A percentile compares a stretch with the other conserved stretches of the same genome.
phyloP scores from a whole-genome alignment of 139 green algal genomes.

The Tetratostichococcus sp. region DNA sequence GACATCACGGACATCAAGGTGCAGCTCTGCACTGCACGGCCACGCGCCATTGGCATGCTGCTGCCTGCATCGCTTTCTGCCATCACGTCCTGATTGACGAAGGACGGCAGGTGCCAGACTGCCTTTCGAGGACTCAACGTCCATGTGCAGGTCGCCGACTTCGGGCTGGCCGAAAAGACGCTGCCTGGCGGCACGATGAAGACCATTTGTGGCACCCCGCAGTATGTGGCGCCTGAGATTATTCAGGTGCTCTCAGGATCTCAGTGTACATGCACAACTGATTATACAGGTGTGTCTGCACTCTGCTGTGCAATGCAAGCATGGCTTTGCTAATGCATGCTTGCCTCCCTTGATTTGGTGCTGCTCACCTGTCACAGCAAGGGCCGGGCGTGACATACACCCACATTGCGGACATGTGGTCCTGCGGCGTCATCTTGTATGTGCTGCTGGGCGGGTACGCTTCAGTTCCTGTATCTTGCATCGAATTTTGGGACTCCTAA shows the following conservation, averaged over 20 bases:
- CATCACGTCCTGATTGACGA: no score
- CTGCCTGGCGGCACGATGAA: conserved; percentile 43
- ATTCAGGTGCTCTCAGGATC: conserved; percentile 38
- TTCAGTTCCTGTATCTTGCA: no score
- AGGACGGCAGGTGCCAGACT: no score
- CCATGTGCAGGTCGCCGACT: conserved; percentile 72
- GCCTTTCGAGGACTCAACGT: no score
- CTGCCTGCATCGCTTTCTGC: no score
- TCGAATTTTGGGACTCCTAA: no score
- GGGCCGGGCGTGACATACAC: conserved; percentile 39
- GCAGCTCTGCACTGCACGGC: no score
- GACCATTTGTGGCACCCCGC: conserved; percentile 86
- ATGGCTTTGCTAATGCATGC: no score
- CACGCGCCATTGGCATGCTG: no score
- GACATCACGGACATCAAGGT: conserved; percentile 70
- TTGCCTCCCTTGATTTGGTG: no score
- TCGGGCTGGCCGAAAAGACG: conserved; percentile 80
- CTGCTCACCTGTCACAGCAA: conserved; percentile 13
- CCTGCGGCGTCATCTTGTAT: conserved; percentile 70
- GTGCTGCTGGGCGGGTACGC: conserved; percentile 84
- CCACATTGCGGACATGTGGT: conserved; percentile 64
- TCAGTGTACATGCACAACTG: not conserved
- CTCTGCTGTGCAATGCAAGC: not conserved
- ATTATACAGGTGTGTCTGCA: not conserved
- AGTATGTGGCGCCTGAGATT: conserved; percentile 93